phyloP scores from a whole-genome alignment of 2,329 filamentous ascomycete genomes.

The Coleophoma crateriformis region DNA sequence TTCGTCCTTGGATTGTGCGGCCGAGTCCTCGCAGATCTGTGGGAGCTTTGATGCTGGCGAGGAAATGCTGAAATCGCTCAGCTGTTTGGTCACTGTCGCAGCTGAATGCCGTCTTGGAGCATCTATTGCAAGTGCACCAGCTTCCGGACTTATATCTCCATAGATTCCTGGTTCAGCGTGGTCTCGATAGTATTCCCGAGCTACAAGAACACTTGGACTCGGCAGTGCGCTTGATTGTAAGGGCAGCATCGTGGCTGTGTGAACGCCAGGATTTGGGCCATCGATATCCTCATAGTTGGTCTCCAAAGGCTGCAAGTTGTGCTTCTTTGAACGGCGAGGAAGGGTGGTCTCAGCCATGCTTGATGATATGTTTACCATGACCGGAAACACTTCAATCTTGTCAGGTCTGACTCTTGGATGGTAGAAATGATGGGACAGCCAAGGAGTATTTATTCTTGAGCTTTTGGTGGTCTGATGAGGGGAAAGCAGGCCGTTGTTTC shows the following conservation, averaged over 20 bases:
- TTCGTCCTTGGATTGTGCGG: neutral
- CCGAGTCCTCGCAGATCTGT: conserved; percentile 4
- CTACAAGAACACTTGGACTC: conserved; percentile 19
- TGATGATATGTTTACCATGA: neutral
- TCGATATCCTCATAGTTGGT: neutral
- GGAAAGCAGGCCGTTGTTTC: too few species aligned
- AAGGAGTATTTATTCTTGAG: too few species aligned
- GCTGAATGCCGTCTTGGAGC: conserved; percentile 11
- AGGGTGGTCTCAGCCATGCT: neutral
- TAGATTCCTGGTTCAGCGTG: conserved; percentile 8
- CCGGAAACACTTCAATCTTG: too few species aligned
- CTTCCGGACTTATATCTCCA: neutral
- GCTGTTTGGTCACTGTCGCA: neutral
- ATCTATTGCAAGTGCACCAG: neutral
- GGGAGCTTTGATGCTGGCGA: conserved; percentile 6
- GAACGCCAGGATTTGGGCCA: too few species aligned
- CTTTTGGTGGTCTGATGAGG: too few species aligned
- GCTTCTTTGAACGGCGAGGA: neutral
- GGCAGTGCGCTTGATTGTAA: conserved; percentile 7
- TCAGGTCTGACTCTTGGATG: too few species aligned
- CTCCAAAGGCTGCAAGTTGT: neutral
- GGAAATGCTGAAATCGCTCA: neutral
- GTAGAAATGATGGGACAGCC: too few species aligned
- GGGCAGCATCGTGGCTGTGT: too few species aligned
- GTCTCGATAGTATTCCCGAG: conserved; percentile 18